Base-by-base conservation (phyloP, 345 rosid species). In the Stellera chamaejasme region DNA sequence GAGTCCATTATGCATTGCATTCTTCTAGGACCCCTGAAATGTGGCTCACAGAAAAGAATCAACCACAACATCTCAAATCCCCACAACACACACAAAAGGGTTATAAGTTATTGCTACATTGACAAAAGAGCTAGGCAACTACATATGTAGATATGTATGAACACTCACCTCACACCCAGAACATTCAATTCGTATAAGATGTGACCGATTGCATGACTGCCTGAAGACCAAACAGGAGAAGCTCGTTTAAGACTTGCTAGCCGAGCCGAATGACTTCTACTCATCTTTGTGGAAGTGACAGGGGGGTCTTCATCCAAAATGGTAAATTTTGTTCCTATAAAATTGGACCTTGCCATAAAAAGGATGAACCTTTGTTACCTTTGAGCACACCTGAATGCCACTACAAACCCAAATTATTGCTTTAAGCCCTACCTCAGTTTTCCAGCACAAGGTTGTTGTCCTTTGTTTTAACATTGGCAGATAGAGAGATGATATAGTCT, bases 271-370 rank as follows among this genome's bases (percentile, higher is more conserved):
- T 75, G 4, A 72, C 60, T 60, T 72, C 68, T 65, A 61, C 60
- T 61, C 80, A 77, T 82, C 59, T 73, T 78, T 61, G 84, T 84
- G 27, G 80, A 78, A 14, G 50, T 57, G 43, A 72, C 71, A 0
- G 84, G 84, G 9, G 79, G 77, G 55, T 69, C 73, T 63, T 82
- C 72, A 73, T 82, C 88, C 48, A 69, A 82, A 54, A 82, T 79
- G 26, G 75, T 82, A 58, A 82, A 82, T 67, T 82, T 77, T 63
- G 88, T 82, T 41, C 88, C 84, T 11, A 82, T 76, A 45, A 82
- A 82, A 72, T 82, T 82, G 55, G 88, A 74, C 51, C 88, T 82
- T 32, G 39, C 77, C 65, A 65, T 41, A 50, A 10, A 11, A 13
- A 26, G 48, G 39, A 12, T 6, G 50, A 46, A 46, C 7, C 6